Conservation (phyloP, 495 filamentous ascomycete genomes). For the Oleoguttula mirabilis region DNA sequence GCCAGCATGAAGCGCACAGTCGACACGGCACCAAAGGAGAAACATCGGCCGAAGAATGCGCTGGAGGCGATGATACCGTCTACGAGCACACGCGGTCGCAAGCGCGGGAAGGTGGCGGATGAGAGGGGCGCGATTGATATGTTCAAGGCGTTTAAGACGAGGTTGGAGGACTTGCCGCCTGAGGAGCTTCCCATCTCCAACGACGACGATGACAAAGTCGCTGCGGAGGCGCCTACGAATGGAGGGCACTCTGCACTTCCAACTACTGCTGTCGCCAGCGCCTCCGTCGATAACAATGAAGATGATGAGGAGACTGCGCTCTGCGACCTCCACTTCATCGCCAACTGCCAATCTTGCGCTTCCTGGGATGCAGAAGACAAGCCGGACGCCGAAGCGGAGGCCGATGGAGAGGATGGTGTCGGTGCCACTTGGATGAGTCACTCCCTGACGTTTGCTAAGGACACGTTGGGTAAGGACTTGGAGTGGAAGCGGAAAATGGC, state of each 20-base stretch:
- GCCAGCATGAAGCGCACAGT: conserved; percentile 81
- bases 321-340: conserved; percentile 88
- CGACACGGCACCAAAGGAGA: conserved; percentile 42
- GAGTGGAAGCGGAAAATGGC: conserved; percentile 80
- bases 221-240: background rate
- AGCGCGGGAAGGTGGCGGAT: conserved; percentile 41
- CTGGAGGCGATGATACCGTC: conserved; percentile 74
- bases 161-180: conserved; percentile 51
- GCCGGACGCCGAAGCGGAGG: conserved; percentile 34
- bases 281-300: conserved; percentile 24
- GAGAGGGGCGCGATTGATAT: conserved; percentile 55
- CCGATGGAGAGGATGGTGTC: conserved; percentile 54
- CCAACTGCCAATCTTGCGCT: conserved; percentile 79
- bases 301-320: conserved; percentile 56
- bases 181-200: conserved; percentile 4
- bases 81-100: conserved; percentile 64
- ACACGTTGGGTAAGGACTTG: conserved; percentile 81
- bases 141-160: conserved; percentile 65
- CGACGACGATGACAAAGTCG: background rate
- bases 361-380: conserved; percentile 51
- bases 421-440: conserved; percentile 50
- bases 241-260: too few relatives aligned
- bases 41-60: conserved; percentile 49
- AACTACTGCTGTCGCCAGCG: conserved; percentile 26
- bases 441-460: conserved; percentile 71